phyloP scores from a whole-genome alignment of 2,329 filamentous ascomycete species.

The Fusarium sp. region DNA sequence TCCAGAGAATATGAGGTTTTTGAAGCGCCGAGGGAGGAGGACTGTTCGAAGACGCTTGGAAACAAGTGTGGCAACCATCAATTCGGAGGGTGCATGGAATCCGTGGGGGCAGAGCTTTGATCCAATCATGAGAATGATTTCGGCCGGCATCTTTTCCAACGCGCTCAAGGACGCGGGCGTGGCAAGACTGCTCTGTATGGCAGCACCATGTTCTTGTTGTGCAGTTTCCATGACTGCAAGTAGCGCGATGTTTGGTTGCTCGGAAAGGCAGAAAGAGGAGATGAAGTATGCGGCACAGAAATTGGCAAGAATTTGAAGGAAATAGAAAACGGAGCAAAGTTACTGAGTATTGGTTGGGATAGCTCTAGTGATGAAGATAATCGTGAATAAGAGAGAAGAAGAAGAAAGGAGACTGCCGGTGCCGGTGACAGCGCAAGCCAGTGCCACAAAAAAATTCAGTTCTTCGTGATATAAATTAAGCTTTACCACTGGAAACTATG shows the following conservation, averaged over 20 bases:
- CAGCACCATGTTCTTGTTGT: no score
- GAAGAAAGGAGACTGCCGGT: no score
- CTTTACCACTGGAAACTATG: rapidly evolving
- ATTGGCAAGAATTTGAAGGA: no score
- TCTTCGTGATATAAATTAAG: rapidly evolving
- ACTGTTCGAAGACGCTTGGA: no score
- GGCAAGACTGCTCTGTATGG: rapidly evolving
- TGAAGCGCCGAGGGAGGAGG: rapidly evolving
- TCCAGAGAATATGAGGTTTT: rapidly evolving
- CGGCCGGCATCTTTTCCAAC: no score
- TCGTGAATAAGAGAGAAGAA: background rate
- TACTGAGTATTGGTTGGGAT: background rate
- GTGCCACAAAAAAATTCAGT: rapidly evolving
- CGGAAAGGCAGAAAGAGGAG: no score
- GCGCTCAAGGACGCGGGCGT: no score
- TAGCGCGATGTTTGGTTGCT: rapidly evolving
- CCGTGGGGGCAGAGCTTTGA: no score
- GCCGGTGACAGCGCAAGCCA: background rate
- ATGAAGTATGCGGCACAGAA: background rate
- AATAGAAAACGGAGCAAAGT: rapidly evolving
- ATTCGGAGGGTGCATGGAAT: no score
- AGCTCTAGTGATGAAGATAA: rapidly evolving
- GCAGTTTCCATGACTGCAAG: no score
- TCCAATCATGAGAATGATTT: no score
- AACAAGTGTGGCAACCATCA: no score